These are phyloP conservation scores for Cryptomeria japonica DNA, from an alignment of 75 land plant genomes.

Conservation along the genomic window DNA sequence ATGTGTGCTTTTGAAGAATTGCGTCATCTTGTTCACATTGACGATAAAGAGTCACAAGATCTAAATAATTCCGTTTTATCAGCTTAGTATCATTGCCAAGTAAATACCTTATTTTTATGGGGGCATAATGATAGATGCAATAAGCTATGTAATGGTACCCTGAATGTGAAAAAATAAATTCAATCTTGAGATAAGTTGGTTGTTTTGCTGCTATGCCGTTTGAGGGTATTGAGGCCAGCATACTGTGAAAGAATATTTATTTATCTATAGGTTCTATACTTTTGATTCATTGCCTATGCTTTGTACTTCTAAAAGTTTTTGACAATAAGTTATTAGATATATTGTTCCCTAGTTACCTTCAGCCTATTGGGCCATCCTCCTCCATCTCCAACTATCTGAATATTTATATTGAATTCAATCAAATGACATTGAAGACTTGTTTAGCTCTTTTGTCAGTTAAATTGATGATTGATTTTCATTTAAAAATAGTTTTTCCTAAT, in stretches of 20 bases:
- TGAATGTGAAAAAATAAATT: conserved; percentile 1
- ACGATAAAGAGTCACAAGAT: background rate
- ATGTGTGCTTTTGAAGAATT: conserved; percentile 88
- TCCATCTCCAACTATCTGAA: background rate
- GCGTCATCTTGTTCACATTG: conserved; percentile 40
- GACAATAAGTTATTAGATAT: background rate
- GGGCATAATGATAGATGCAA: background rate
- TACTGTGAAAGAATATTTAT: background rate
- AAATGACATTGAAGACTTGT: background rate
- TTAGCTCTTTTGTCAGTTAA: background rate
- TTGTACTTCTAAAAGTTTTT: background rate
- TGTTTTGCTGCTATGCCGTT: background rate
- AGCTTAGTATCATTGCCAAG: background rate
- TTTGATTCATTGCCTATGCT: background rate
- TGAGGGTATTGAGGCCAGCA: background rate
- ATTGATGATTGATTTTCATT: background rate
- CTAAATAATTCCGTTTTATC: background rate
- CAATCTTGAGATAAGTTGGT: background rate
- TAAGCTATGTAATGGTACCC: background rate
- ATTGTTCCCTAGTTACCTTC: background rate
- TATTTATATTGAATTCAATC: background rate
- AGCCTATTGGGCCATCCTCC: background rate
- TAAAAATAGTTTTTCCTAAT: background rate
- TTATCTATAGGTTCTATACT: background rate
- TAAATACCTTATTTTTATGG: background rate